Percentiles rank a stretch among this genome's conserved stretches.
These are phyloP conservation scores for Alternaria tenuissima DNA, from an alignment of 2,329 filamentous ascomycete genomes.

Conservation along the genomic window DNA sequence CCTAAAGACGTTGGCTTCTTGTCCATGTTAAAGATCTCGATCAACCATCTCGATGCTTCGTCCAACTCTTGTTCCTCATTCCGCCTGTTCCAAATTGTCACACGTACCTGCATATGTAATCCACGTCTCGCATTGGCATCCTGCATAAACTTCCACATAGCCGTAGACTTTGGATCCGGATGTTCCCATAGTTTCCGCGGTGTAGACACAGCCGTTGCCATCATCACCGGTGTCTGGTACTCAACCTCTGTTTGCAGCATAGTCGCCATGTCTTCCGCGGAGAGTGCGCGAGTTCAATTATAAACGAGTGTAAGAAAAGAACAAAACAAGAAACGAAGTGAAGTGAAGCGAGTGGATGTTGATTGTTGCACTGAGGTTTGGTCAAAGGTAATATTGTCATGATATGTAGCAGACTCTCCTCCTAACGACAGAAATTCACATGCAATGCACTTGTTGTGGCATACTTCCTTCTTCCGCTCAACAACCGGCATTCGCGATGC, in stretches of 20 bases:
- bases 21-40: background rate
- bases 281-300: background rate
- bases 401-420: background rate
- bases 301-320: background rate
- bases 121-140: conserved; percentile 66
- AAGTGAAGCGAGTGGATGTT: background rate
- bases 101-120: conserved; percentile 64
- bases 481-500: conserved; percentile 1
- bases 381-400: background rate
- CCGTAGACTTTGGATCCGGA: conserved; percentile 52
- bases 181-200: conserved; percentile 60
- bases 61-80: background rate
- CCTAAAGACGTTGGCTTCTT: background rate
- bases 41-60: background rate
- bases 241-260: conserved; percentile 1
- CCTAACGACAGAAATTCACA: background rate
- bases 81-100: background rate
- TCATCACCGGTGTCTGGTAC: conserved; percentile 1
- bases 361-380: background rate
- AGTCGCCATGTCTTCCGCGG: background rate
- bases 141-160: conserved; percentile 61
- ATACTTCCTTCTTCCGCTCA: conserved; percentile 3
- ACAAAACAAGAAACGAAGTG: background rate
- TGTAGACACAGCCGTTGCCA: background rate
- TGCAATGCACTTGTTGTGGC: background rate